Conservation (phyloP, 306 rosid species). For the Sicyos baderoa region DNA sequence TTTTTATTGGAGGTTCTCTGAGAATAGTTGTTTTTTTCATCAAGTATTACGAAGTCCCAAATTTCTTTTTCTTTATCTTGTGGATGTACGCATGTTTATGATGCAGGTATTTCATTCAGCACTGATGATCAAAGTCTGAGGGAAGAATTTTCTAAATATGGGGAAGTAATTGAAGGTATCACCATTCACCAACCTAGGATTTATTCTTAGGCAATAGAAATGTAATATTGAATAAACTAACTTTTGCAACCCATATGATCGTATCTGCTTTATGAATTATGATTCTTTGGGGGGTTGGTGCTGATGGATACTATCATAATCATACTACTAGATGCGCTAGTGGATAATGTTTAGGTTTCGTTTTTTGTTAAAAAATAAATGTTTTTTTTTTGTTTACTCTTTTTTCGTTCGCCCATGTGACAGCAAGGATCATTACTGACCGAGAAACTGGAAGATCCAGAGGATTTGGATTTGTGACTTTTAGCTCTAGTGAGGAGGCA, state of each 20-base stretch:
- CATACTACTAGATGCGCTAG: neutral
- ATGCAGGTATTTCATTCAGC: conserved; percentile 54
- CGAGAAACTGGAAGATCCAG: conserved; percentile 81
- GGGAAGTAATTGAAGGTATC: conserved; percentile 71
- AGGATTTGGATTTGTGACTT: conserved; percentile 85
- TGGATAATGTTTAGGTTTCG: neutral
- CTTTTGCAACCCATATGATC: neutral
- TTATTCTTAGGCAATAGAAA: neutral
- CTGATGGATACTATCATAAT: neutral
- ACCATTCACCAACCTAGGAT: neutral
- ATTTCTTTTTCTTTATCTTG: neutral
- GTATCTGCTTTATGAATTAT: neutral
- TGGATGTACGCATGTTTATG: neutral
- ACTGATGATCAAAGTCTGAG: conserved; percentile 64
- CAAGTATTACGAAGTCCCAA: neutral
- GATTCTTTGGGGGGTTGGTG: neutral
- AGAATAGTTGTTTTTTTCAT: neutral
- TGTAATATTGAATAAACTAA: neutral
- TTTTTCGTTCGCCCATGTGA: conserved; percentile 9
- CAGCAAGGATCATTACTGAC: conserved; percentile 70
- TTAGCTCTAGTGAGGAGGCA: conserved; percentile 67
- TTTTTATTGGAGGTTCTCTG: conserved; percentile 70
- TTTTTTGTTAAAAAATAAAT: neutral
- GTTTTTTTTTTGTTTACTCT: conserved; percentile 5
- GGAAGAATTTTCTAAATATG: conserved; percentile 72